Evolutionary conservation across 805 yeast species (phyloP).

Genomic region (Kluyveromyces nonfermentans): DNA sequence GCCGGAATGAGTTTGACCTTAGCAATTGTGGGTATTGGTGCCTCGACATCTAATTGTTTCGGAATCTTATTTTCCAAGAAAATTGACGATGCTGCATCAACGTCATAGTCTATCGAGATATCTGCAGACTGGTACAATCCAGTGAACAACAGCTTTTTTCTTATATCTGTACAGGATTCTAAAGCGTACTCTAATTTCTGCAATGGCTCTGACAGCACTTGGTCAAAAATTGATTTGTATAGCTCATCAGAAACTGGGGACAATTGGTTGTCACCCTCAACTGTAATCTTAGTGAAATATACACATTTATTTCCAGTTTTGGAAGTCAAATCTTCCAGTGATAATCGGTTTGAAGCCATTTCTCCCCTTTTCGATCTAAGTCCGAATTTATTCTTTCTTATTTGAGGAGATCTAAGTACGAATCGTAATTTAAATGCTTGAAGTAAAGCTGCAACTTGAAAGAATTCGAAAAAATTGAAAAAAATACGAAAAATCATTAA

Average conservation of each 20-base stretch:
- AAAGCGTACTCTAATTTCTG: conserved; percentile 32
- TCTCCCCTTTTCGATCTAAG: too few species aligned
- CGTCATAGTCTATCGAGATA: conserved; percentile 35
- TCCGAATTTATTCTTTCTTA: too few species aligned
- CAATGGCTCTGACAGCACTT: conserved; percentile 36
- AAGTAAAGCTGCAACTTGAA: too few species aligned
- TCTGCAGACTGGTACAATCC: conserved; percentile 36
- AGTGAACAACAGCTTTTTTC: conserved; percentile 33
- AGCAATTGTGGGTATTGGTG: conserved; percentile 38
- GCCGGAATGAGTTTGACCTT: conserved; percentile 33
- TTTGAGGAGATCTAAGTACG: too few species aligned
- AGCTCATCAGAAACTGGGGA: conserved; percentile 34
- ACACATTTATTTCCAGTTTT: conserved; percentile 13
- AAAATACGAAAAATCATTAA: too few species aligned
- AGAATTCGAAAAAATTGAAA: too few species aligned
- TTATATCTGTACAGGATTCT: conserved; percentile 27
- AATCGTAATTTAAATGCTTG: too few species aligned
- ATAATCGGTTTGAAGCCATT: background rate
- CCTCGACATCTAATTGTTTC: conserved; percentile 30
- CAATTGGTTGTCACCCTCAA: conserved; percentile 13
- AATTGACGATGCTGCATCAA: conserved; percentile 7
- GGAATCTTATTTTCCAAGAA: conserved; percentile 9
- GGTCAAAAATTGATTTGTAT: conserved; percentile 37
- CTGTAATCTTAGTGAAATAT: conserved; percentile 13
- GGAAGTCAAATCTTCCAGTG: background rate